A percentile compares a stretch with the other conserved stretches of the same genome.
Evolutionary conservation across 441 rosid genomes (phyloP).

Genomic region (Breynia disticha): DNA sequence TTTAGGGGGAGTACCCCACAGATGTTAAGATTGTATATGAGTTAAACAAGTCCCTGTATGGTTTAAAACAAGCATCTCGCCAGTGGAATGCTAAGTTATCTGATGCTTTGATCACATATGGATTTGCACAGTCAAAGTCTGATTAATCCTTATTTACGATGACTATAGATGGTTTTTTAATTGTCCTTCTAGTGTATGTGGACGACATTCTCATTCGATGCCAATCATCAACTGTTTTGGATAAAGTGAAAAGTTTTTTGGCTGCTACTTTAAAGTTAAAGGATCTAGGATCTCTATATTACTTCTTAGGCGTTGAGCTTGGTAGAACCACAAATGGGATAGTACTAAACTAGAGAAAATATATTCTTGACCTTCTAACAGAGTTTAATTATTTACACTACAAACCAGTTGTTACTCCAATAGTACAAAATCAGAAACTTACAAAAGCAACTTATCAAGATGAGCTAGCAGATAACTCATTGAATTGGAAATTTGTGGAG

Average conservation of each 20-base stretch:
- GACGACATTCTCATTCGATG: neutral
- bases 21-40: neutral
- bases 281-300: neutral
- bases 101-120: neutral
- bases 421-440: too few relatives aligned
- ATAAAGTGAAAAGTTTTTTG: neutral
- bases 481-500: too few relatives aligned
- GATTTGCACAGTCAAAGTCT: neutral
- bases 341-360: neutral
- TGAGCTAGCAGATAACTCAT: too few relatives aligned
- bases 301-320: neutral
- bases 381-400: neutral
- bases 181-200: neutral
- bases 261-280: neutral
- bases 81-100: neutral
- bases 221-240: too few relatives aligned
- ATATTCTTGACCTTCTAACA: neutral
- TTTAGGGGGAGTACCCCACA: neutral
- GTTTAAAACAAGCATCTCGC: neutral
- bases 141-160: neutral
- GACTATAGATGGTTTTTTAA: too few relatives aligned
- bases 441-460: too few relatives aligned
- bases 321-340: neutral
- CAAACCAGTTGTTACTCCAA: too few relatives aligned
- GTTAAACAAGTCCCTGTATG: neutral